Base-by-base conservation (phyloP, 108 stramenopile genomes). In the Pseudonitzschia multiseries region DNA sequence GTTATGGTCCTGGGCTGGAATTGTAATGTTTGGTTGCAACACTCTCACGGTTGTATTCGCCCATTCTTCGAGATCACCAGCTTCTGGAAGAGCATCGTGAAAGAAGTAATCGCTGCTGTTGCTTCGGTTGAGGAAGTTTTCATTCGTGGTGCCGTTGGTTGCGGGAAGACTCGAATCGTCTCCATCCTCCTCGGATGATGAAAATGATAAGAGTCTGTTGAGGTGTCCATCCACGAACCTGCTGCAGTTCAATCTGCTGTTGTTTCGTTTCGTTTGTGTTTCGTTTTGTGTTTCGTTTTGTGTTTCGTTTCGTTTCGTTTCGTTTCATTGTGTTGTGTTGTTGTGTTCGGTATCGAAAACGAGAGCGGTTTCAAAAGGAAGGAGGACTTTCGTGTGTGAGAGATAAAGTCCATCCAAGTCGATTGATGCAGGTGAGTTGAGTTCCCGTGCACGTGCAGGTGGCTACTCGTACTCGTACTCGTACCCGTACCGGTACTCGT, bases 61-160 rank as follows among this genome's bases (percentile, higher is more conserved):
- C 22, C 57, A 76, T 31, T 82, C 76, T 24, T 63, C 65, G 54
- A 76, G 76, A 22, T 78, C 69, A 12, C n/a, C n/a, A n/a, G n/a
- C n/a, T n/a, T 67, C 29, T 0, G 57, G 44, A 18, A 21, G 20
- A 22, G 33, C 46, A 32, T 56, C 33, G 52, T 27, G 41, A 20
- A 48, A 44, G 51, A 61, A 41, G 41, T 61, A 46, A 44, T 65
- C 41, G 31, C 36, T 20, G 31, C 36, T 20, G 13, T 20, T 26
- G 21, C 9, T 26, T 21, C 24, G 17, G 20, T 10, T 48, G 40
- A 65, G 48, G 13, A 17, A 4, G 22, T 44, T 26, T 8, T 77
- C 76, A 48, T 18, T 10, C 46, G 14, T 2, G 1, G 4, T 10
- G 31, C 1, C 33, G 42, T 31, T 33, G 26, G 27, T 44, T 5